Evolutionary conservation across 2,329 filamentous ascomycete species (phyloP), one percentile per base, ranked within the genome.

Genomic region (Fusarium kyushuense): DNA sequence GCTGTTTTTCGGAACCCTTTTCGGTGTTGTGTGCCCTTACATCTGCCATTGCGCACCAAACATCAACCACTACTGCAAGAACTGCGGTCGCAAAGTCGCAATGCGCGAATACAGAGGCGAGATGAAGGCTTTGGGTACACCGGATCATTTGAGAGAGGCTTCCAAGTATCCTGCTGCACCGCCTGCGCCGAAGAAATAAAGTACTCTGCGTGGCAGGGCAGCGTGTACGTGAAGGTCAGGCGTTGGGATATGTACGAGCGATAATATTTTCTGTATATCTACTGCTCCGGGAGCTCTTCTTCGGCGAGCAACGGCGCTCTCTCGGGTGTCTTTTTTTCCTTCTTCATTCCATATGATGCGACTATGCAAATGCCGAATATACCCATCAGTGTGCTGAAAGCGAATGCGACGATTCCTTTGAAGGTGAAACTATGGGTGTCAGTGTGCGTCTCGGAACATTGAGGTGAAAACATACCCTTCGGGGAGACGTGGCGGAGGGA

Each of bases 381-480:
- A 4, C 91, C 93, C 17, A 85, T 85, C 5, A 94, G 65, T 66
- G 86, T 86, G 73, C 90, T 92, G 74, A 95, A 92, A 3, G 90
- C 89, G 69, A 96, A 79, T 13, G 92, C 92, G 2, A 93, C 86
- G 42, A 92, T 91, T 10, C 92, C 93, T 35, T 85, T 84, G 0
- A 88, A 77, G 0, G 90, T 92, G 76, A 94, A 94, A 1, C 84
- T 84, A 35, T 4, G 30, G 3, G 19, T 36, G 51, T 58, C 25
- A 71, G 64, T 8, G 27, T 21, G 21, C 29, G 33, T 19, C n/a
- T 13, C 13, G 4, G 16, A 21, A 17, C 19, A 21, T 5, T 3
- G 25, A 14, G 13, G 13, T 12, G 5, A 9, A 54, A 36, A 79
- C 82, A 67, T 79, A 85, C 81, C 92, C 92, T 1, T 80, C 83